Conservation (phyloP, 306 rosid species). For the Vigna hirtella region DNA sequence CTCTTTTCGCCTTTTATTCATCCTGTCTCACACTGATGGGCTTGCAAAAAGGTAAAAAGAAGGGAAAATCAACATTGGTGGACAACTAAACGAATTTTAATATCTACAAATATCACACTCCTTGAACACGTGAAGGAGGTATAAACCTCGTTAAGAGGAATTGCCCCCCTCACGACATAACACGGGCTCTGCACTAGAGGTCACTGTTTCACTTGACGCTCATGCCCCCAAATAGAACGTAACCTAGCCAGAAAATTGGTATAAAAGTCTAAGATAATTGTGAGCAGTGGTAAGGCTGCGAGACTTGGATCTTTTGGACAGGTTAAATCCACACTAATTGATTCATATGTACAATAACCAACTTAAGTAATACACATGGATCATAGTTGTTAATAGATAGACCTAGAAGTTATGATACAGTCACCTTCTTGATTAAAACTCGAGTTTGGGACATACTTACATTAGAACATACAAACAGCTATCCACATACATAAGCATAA, state of each 20-base stretch:
- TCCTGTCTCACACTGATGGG: background rate
- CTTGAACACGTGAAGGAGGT: background rate
- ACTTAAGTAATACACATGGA: background rate
- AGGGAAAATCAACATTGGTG: background rate
- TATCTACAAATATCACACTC: constrained; percentile 5
- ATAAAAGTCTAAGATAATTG: background rate
- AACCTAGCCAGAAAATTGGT: background rate
- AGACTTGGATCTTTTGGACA: constrained; percentile 8
- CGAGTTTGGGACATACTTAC: background rate
- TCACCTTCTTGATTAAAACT: constrained; percentile 16
- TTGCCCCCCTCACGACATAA: constrained; percentile 1
- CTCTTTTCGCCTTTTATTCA: too few relatives aligned
- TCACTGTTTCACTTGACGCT: background rate
- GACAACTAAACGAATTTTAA: constrained; percentile 10
- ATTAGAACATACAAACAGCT: constrained; percentile 33
- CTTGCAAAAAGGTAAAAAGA: background rate
- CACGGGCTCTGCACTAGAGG: constrained; percentile 15
- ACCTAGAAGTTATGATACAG: constrained; percentile 15
- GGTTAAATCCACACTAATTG: constrained; percentile 11
- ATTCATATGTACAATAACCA: background rate
- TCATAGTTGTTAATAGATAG: constrained; percentile 12
- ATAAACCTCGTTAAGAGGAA: background rate
- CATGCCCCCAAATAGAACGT: background rate
- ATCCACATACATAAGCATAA: constrained; percentile 1
- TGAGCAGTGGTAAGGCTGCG: background rate